Evolutionary conservation across 805 yeast species (phyloP).

Genomic region (Saccharomycopsis sp.): DNA sequence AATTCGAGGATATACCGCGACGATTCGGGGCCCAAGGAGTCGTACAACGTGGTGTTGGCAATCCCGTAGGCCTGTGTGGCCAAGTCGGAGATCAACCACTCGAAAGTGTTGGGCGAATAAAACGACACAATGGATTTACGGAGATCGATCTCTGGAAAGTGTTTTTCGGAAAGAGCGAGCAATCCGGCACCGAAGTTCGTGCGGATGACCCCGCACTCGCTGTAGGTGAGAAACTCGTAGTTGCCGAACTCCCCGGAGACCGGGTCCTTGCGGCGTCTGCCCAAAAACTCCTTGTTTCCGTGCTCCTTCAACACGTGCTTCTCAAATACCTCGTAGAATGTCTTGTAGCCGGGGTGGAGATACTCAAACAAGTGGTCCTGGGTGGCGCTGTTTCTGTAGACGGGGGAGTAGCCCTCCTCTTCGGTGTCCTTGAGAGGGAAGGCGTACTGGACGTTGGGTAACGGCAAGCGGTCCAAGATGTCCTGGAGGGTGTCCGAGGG

Average conservation of each 20-base stretch:
- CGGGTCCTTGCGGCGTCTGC: neutral
- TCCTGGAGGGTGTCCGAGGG: neutral
- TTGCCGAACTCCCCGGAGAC: constrained; percentile 7
- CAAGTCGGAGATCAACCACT: constrained; percentile 64
- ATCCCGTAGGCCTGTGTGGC: constrained; percentile 55
- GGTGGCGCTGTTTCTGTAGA: constrained; percentile 40
- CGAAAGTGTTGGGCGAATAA: constrained; percentile 42
- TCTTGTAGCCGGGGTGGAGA: constrained; percentile 32
- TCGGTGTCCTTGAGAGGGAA: constrained; percentile 24
- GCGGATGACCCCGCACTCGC: constrained; percentile 32
- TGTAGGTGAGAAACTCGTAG: constrained; percentile 28
- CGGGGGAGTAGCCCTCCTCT: constrained; percentile 42
- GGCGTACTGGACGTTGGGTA: neutral
- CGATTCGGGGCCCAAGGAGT: constrained; percentile 51
- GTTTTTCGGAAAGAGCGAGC: constrained; percentile 26
- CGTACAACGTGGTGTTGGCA: constrained; percentile 47
- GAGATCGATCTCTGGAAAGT: constrained; percentile 21
- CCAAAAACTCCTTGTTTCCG: constrained; percentile 29
- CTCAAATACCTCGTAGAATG: constrained; percentile 30
- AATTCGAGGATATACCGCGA: constrained; percentile 55
- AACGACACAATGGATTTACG: constrained; percentile 23
- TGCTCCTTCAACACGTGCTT: constrained; percentile 22
- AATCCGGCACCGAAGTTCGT: constrained; percentile 42
- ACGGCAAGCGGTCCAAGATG: neutral
- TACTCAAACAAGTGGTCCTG: constrained; percentile 23